These are phyloP conservation scores for Tylopilus sp. DNA, from an alignment of 1,284 basidiomycete genomes.

Conservation along the genomic window DNA sequence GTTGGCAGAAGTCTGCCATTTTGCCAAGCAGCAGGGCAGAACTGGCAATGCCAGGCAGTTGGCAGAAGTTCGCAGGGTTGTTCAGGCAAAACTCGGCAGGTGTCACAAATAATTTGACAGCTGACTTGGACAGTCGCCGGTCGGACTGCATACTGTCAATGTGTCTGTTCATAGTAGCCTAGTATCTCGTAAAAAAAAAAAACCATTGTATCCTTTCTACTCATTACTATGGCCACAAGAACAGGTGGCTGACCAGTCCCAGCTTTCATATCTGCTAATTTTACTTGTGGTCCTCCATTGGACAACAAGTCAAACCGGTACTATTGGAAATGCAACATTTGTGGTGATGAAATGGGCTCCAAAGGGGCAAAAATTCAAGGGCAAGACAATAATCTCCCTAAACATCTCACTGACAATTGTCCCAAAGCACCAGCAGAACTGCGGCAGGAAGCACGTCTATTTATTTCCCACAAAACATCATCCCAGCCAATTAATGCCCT, in stretches of 20 bases:
- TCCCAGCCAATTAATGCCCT: too few species aligned
- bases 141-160: too few species aligned
- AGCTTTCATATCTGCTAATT: background rate
- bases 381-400: conserved; percentile 1
- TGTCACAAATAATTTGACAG: background rate
- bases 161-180: too few species aligned
- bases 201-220: too few species aligned
- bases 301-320: conserved; percentile 6
- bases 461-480: conserved; percentile 6
- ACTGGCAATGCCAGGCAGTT: conserved; percentile 16
- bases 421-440: conserved; percentile 1
- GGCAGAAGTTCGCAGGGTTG: conserved; percentile 1
- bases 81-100: background rate
- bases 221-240: background rate
- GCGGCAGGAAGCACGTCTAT: background rate
- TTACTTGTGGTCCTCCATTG: too few species aligned
- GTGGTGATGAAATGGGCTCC: background rate
- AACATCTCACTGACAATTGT: conserved; percentile 1
- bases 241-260: background rate
- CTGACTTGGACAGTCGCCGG: too few species aligned
- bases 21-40: conserved; percentile 14
- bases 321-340: conserved; percentile 12
- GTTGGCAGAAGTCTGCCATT: conserved; percentile 3
- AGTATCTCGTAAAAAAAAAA: too few species aligned
- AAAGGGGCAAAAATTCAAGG: conserved; percentile 3